phyloP scores from a whole-genome alignment of 495 filamentous ascomycete species.

The Rostrohypoxylon terebratum region DNA sequence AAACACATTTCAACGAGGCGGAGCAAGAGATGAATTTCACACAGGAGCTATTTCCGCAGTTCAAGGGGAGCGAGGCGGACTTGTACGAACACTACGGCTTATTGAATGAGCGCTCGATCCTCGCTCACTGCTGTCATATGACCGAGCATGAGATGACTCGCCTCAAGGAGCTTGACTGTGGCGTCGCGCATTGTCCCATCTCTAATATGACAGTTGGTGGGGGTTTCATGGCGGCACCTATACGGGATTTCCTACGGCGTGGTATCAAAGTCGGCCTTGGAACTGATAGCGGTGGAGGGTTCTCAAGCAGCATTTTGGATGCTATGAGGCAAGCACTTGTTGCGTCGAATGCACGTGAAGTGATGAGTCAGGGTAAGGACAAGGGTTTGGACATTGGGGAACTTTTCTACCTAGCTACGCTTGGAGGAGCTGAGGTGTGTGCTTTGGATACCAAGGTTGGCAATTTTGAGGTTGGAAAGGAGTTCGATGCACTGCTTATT shows the following conservation, averaged over 20 bases:
- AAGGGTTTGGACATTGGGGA: constrained; percentile 63
- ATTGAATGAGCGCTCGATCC: constrained; percentile 66
- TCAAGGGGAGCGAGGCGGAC: constrained; percentile 62
- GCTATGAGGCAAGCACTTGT: constrained; percentile 70
- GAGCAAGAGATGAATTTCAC: constrained; percentile 67
- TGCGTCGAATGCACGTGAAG: constrained; percentile 68
- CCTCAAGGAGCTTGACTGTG: constrained; percentile 62
- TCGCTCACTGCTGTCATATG: constrained; percentile 73
- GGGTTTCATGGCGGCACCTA: constrained; percentile 70
- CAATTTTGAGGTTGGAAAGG: constrained; percentile 69
- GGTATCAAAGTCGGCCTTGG: constrained; percentile 75
- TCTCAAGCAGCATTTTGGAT: constrained; percentile 68
- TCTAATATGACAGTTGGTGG: constrained; percentile 72
- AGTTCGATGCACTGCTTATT: constrained; percentile 73
- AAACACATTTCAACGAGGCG: constrained; percentile 75
- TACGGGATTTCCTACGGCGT: constrained; percentile 66
- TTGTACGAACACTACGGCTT: constrained; percentile 67
- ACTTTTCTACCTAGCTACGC: constrained; percentile 70
- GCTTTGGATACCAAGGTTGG: constrained; percentile 67
- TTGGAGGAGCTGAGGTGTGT: constrained; percentile 72
- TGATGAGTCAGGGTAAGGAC: constrained; percentile 60
- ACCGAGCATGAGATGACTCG: constrained; percentile 64
- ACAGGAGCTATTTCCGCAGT: constrained; percentile 63
- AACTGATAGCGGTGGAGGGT: constrained; percentile 76
- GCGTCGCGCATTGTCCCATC: constrained; percentile 73